phyloP scores from a whole-genome alignment of 2,329 filamentous ascomycete genomes.

The Nemania diffusa region DNA sequence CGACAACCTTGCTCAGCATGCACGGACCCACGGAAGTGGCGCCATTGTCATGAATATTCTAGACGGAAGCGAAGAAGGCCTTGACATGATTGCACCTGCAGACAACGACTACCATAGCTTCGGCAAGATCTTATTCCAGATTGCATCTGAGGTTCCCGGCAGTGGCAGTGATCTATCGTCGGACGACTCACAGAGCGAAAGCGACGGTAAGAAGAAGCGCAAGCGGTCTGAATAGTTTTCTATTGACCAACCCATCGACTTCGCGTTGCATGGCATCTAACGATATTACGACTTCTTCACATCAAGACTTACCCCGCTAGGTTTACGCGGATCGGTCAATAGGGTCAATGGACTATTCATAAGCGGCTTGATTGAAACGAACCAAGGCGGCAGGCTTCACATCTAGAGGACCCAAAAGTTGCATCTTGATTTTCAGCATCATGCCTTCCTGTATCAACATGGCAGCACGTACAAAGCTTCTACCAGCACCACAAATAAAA shows the following conservation, averaged over 20 bases:
- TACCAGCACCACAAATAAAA: constrained; percentile 49
- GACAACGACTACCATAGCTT: constrained; percentile 74
- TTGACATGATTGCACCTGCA: constrained; percentile 56
- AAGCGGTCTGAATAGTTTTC: constrained; percentile 71
- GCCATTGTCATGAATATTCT: constrained; percentile 92
- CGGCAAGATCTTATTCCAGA: constrained; percentile 84
- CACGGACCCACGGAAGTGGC: constrained; percentile 89
- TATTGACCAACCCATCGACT: constrained; percentile 43
- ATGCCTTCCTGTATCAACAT: constrained; percentile 58
- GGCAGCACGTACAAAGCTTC: constrained; percentile 48
- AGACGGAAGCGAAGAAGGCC: constrained; percentile 70
- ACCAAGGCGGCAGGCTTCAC: constrained; percentile 39
- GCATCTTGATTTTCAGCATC: constrained; percentile 52
- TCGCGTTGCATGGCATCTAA: constrained; percentile 51
- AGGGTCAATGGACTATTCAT: constrained; percentile 43
- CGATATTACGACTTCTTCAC: constrained; percentile 55
- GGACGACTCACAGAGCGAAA: constrained; percentile 60
- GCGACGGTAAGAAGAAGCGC: constrained; percentile 76
- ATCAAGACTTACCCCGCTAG: constrained; percentile 44
- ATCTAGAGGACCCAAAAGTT: constrained; percentile 54
- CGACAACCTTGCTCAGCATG: constrained; percentile 96
- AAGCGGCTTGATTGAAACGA: constrained; percentile 36
- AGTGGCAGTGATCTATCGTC: constrained; percentile 69
- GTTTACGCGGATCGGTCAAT: constrained; percentile 48
- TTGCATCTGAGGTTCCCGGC: constrained; percentile 77